These are phyloP conservation scores for Ceratobasidium sp. DNA, from an alignment of 1,284 basidiomycete species.

Conservation along the genomic window DNA sequence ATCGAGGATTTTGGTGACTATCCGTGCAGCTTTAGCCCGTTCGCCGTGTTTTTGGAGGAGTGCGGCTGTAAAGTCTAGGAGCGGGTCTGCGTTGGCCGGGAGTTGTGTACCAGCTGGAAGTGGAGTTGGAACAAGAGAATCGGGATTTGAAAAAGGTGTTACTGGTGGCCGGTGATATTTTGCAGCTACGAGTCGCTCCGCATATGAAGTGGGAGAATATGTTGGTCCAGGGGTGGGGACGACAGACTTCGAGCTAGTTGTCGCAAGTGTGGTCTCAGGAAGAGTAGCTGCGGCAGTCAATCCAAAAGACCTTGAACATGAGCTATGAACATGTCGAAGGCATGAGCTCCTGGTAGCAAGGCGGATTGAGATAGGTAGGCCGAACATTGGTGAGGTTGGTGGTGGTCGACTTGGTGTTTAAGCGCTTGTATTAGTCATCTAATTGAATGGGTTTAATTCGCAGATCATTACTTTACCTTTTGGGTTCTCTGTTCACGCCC, in stretches of 20 bases:
- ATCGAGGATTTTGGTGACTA: slow-evolving; percentile 72
- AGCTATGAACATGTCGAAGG: background rate
- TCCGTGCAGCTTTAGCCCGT: slow-evolving; percentile 72
- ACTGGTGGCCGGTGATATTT: slow-evolving; percentile 34
- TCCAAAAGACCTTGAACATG: background rate
- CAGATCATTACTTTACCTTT: no score
- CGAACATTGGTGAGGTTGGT: background rate
- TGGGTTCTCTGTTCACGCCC: no score
- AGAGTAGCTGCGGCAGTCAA: background rate
- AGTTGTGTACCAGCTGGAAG: slow-evolving; percentile 54
- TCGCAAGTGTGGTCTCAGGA: background rate
- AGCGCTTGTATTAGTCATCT: slow-evolving; percentile 1
- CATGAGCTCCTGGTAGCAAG: background rate
- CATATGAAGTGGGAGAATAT: slow-evolving; percentile 17
- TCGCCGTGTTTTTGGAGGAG: slow-evolving; percentile 75
- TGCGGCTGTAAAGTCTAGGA: slow-evolving; percentile 78
- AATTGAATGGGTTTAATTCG: background rate
- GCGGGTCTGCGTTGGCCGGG: slow-evolving; percentile 80
- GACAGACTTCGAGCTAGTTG: background rate
- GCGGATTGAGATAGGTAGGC: background rate
- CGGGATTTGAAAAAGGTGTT: slow-evolving; percentile 27
- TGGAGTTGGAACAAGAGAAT: slow-evolving; percentile 15
- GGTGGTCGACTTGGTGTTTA: slow-evolving; percentile 1
- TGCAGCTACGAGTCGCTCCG: slow-evolving; percentile 26
- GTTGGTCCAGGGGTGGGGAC: background rate